Percentiles rank a stretch among this genome's conserved stretches.
Conservation (phyloP, 2,329 filamentous ascomycete genomes). For the Blastomyces emzantsi region DNA sequence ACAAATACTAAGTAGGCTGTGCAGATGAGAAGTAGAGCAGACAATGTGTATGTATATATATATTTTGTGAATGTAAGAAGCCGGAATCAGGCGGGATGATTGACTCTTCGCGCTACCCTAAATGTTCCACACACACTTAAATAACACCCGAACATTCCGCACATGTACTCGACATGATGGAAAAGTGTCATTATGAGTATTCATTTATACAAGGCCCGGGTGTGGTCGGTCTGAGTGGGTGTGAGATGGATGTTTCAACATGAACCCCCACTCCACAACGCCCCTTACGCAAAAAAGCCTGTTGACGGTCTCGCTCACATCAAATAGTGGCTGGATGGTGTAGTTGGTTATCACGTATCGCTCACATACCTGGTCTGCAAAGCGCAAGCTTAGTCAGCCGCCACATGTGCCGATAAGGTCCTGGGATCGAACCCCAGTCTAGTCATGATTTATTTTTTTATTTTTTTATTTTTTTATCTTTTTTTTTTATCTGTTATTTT, state of each 20-base stretch:
- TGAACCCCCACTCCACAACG: too few species aligned
- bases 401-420: conserved; percentile 16
- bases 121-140: neutral
- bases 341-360: conserved; percentile 10
- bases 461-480: neutral
- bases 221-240: too few species aligned
- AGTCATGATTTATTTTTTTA: conserved; percentile 12
- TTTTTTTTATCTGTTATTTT: too few species aligned
- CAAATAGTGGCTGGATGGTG: conserved; percentile 8
- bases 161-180: neutral
- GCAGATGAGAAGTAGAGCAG: too few species aligned
- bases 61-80: neutral
- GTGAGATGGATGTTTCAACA: too few species aligned
- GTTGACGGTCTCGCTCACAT: neutral
- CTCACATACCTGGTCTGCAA: neutral
- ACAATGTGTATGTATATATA: too few species aligned
- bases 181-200: neutral
- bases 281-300: neutral
- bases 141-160: neutral
- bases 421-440: conserved; percentile 20
- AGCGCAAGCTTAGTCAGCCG: neutral
- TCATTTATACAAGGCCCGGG: neutral
- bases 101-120: neutral
- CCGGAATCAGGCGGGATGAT: neutral
- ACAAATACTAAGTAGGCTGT: neutral